phyloP scores from a whole-genome alignment of 192 early-diverging fungal genomes.

The Kickxella alabastrina region DNA sequence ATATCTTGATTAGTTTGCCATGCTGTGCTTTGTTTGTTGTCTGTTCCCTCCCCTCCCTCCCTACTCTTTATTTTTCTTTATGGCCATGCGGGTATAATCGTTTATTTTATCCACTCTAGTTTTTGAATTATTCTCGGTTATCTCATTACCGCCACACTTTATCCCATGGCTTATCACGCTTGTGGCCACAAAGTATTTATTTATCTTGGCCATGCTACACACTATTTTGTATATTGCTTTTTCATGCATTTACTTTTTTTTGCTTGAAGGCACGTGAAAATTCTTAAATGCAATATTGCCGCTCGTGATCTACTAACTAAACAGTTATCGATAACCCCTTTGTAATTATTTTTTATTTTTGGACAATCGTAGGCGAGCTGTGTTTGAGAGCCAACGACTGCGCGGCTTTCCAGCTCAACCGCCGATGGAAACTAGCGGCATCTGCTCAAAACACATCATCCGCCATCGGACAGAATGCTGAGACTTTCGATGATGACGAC shows the following conservation, averaged over 20 bases:
- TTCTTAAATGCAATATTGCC: background rate
- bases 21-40: background rate
- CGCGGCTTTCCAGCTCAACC: conserved; percentile 48
- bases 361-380: conserved; percentile 34
- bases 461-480: background rate
- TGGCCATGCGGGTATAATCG: no score
- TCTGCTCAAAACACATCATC: background rate
- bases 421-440: conserved; percentile 16
- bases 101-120: no score
- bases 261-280: background rate
- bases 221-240: no score
- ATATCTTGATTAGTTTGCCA: conserved; percentile 23
- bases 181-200: no score
- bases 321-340: no score
- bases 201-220: no score
- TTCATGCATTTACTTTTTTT: background rate
- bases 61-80: no score
- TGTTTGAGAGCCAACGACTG: conserved; percentile 54
- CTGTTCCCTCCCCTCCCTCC: background rate
- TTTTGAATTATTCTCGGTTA: conserved; percentile 1
- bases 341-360: background rate
- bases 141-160: background rate
- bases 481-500: conserved; percentile 17
- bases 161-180: background rate
- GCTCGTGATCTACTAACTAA: no score